Evolutionary conservation across 2,329 filamentous ascomycete species (phyloP), one percentile per base, ranked within the genome.

Genomic region (Fusarium globosum): DNA sequence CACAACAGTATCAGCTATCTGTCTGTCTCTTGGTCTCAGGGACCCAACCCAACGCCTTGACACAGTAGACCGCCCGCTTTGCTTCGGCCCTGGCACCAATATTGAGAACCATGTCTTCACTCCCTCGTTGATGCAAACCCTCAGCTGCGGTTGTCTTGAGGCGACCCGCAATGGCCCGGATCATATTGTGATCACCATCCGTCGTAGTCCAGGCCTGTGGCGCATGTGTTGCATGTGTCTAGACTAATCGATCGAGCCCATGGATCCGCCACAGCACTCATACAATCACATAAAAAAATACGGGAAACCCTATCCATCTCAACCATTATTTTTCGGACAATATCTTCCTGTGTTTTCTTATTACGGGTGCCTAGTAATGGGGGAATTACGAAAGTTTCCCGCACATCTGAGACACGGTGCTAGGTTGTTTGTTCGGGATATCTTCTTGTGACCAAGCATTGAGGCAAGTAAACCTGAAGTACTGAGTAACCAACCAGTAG

Each of bases 121-220:
- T 61, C 59, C 69, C 55, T 66, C 60, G 56, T 36, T 36, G 33
- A 55, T 43, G 28, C 23, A 53, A 39, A 41, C 20, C 8, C 21
- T 28, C 39, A 45, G 35, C 56, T 56, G 43, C 52, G 18, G 57
- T 53, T 57, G 41, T 55, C 43, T 43, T 41, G 20, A 59, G 33
- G 43, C 42, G 69, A 52, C 58, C 67, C 62, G 45, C 64, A 77
- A 75, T 49, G 65, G 63, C 75, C 61, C 68, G 76, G 65, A 68
- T 68, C 51, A 59, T 52, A 26, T 45, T 59, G n/a, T 35, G 43
- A 58, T 45, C 45, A 15, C 30, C 41, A 53, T 52, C 35, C 39
- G 30, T 41, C 35, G 68, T 58, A 61, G 75, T 72, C 74, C 56
- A 74, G 72, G 62, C 71, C 65, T 39, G 71, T 77, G 71, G 71